phyloP scores from a whole-genome alignment of 257 asterid species.

The Parsonsia alboflavescens region DNA sequence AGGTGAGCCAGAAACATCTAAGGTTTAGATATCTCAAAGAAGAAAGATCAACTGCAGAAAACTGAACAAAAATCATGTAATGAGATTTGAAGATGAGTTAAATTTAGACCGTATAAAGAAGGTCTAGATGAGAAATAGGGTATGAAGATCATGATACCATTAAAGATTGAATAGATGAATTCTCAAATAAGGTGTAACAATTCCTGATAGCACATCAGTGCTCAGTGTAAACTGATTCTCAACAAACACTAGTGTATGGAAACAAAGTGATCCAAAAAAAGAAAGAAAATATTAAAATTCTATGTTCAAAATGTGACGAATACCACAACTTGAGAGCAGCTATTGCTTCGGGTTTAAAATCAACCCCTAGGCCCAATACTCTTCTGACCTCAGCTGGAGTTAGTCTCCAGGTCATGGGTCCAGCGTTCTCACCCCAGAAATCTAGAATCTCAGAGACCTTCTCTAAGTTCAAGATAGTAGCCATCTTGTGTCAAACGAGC shows the following conservation, averaged over 20 bases:
- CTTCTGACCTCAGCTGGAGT: slow-evolving; percentile 97
- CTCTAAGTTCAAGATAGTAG: slow-evolving; percentile 84
- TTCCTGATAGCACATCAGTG: no score
- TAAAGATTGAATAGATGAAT: no score
- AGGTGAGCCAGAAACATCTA: no score
- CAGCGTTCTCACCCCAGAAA: slow-evolving; percentile 98
- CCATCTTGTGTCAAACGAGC: slow-evolving; percentile 97
- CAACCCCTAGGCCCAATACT: slow-evolving; percentile 81
- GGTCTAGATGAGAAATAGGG: no score
- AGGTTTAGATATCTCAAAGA: no score
- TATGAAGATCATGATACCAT: no score
- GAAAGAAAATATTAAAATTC: no score
- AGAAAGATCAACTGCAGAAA: no score
- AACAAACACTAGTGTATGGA: background rate
- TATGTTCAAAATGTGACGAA: background rate
- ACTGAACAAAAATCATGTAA: no score
- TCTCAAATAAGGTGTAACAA: no score
- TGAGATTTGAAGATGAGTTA: no score
- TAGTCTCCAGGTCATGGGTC: slow-evolving; percentile 97
- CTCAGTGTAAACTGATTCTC: background rate
- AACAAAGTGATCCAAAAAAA: background rate
- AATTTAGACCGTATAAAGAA: no score
- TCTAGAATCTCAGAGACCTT: slow-evolving; percentile 94
- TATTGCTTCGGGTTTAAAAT: slow-evolving; percentile 88
- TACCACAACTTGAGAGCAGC: slow-evolving; percentile 77